Base-by-base conservation (phyloP, 2,329 filamentous ascomycete species). In the Colletotrichum phormii region DNA sequence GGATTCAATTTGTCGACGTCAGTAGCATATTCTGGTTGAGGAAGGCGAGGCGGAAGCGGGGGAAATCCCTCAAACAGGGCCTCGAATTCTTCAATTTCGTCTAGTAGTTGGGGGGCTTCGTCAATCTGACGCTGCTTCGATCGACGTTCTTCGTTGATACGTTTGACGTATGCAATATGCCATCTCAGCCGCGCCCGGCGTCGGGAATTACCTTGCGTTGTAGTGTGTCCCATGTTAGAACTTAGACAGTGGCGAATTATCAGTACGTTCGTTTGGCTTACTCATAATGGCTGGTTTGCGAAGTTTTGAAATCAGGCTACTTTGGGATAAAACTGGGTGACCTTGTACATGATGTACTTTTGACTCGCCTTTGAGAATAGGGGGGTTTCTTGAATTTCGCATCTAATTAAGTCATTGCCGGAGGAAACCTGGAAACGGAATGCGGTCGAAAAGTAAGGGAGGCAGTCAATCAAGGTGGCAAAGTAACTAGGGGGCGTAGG, bases 21-120 rank as follows among this genome's bases (percentile, higher is more conserved):
- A 9, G 46, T 42, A 7, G 53, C 64, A 12, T 66, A 66, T 9
- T 66, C 33, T 5, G 64, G 64, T 9, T 54, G 64, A 8, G 64
- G 53, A 2, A 66, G 53, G 7, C 64, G 42, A 22, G 26, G 64
- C 6, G 53, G 64, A 5, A 51, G 26, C 1, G 54, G 64, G 8
- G 35, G 26, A 15, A 60, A n/a, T 2, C 35, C 49, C 5, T 11
- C 22, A 22, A 55, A 64, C 5, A n/a, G 35, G n/a, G 54, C 54
- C 31, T 37, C 29, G 61, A 64, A 31, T n/a, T 54, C 61, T 24
- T 8, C 11, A 6, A 64, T 55, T 13, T 55, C 49, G 46, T 22
- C 33, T 7, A 51, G 18, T 2, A 63, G 12, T 22, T 35, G 26
- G 1, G 60, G 29, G 2, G 49, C 37, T 2, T 35, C 18, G 11